Percentiles rank a stretch among this genome's conserved stretches.
These are phyloP conservation scores for Colletotrichum lindemuthianum DNA, from an alignment of 2,329 filamentous ascomycete species.

Conservation along the genomic window DNA sequence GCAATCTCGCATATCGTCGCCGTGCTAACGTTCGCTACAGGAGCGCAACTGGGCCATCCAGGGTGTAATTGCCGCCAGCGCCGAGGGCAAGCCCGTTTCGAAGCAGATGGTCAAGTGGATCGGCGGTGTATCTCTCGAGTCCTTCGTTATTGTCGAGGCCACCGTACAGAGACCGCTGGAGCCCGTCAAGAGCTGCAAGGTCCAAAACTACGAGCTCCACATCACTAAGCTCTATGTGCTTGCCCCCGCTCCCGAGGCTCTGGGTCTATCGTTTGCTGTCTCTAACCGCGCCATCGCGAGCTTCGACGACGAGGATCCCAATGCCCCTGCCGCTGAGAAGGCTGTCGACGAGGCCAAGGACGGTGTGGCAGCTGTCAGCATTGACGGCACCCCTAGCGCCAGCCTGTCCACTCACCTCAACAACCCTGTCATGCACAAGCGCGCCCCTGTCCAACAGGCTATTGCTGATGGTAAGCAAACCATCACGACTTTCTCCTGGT, in stretches of 20 bases:
- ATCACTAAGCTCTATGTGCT: constrained; percentile 86
- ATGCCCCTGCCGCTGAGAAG: constrained; percentile 43
- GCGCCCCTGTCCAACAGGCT: constrained; percentile 89
- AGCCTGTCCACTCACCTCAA: constrained; percentile 86
- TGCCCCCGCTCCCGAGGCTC: constrained; percentile 67
- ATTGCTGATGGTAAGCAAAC: constrained; percentile 56
- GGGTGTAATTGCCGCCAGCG: constrained; percentile 77
- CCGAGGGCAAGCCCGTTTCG: constrained; percentile 69
- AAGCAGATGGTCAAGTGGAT: constrained; percentile 97
- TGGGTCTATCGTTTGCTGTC: constrained; percentile 67
- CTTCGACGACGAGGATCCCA: constrained; percentile 66
- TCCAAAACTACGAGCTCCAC: constrained; percentile 86
- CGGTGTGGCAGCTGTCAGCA: constrained; percentile 53
- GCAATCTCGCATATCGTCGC: too few relatives aligned
- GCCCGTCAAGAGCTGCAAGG: constrained; percentile 86
- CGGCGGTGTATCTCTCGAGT: constrained; percentile 78
- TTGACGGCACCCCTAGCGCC: constrained; percentile 72
- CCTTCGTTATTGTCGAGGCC: constrained; percentile 84
- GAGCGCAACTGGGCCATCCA: constrained; percentile 82
- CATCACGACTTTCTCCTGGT: neutral
- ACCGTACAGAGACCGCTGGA: constrained; percentile 83
- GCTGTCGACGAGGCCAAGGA: constrained; percentile 40
- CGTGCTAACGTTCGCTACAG: constrained; percentile 19
- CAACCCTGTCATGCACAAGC: constrained; percentile 92
- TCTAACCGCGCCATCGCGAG: constrained; percentile 84